These are phyloP conservation scores for Aspergillus arachidicola DNA, from an alignment of 2,329 filamentous ascomycete genomes.

Conservation along the genomic window DNA sequence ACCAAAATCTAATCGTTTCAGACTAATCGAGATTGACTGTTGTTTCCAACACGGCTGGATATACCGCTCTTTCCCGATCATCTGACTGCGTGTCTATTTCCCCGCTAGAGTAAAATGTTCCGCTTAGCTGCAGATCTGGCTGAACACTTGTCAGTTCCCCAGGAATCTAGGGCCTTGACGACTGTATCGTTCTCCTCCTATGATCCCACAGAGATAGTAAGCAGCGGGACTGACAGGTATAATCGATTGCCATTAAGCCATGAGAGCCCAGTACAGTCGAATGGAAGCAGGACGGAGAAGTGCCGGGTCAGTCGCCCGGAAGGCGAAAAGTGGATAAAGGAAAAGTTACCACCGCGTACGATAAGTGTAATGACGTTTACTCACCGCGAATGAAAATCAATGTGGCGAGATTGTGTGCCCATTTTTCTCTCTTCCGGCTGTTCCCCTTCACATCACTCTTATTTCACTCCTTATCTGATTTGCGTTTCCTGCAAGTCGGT, in stretches of 20 bases:
- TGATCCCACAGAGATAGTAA: conserved; percentile 10
- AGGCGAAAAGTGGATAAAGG: background rate
- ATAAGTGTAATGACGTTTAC: conserved; percentile 18
- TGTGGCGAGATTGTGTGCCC: conserved; percentile 3
- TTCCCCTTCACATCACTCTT: background rate
- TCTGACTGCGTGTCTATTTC: background rate
- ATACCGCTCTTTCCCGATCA: background rate
- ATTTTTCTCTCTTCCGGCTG: conserved; percentile 1
- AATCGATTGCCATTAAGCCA: background rate
- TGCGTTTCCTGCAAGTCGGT: background rate
- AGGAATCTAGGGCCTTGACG: background rate
- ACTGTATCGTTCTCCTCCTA: background rate
- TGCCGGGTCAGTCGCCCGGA: background rate
- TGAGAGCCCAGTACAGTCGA: background rate
- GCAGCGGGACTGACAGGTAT: background rate
- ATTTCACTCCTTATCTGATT: background rate
- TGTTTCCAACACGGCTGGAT: background rate
- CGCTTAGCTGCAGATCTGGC: conserved; percentile 21
- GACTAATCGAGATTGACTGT: background rate
- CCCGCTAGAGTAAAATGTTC: conserved; percentile 13
- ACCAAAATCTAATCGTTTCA: background rate
- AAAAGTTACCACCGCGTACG: conserved; percentile 19
- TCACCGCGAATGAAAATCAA: conserved; percentile 11
- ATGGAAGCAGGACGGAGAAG: background rate
- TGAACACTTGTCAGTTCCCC: conserved; percentile 15